Base-by-base conservation (phyloP, 768 basidiomycete genomes). In the Boletellus ananas region DNA sequence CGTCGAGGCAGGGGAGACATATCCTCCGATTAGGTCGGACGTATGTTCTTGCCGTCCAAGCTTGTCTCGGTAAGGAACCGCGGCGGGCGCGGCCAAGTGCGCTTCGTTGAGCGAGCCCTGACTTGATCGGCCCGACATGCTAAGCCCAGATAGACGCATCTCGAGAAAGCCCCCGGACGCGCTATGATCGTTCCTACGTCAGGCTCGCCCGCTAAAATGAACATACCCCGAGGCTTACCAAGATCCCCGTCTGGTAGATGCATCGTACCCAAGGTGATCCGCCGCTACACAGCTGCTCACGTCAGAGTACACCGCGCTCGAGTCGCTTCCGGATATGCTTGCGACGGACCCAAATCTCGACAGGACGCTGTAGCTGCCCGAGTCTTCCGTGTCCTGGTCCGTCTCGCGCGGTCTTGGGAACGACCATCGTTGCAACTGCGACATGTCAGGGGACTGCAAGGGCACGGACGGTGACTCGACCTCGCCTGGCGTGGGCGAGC, bases 271-370 rank as follows among this genome's bases (percentile, higher is more conserved):
- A 36, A 57, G 42, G 42, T 64, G 70, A 47, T 67, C 67, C 34
- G 54, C 62, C 11, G 59, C 65, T 41, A 61, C 65, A 57, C 67
- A 67, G 33, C 67, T 71, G 52, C 70, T 67, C 39, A 74, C 68
- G 5, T 80, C 77, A 8, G 79, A 73, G 43, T 70, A 79, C 54
- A 76, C 73, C 7, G 72, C 72, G 11, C 80, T 83, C 0, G 82
- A 71, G 11, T 84, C 81, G 60, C 81, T 83, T 21, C 80, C 80
- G 8, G 78, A 76, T 34, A 82, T 66, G 9, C 82, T 83, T 4
- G 77, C 76, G 50, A 84, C 76, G 3, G 83, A 85, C 4, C 80
- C 76, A 58, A 84, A 85, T 54, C 83, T 70, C 29, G 82, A 74
- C 8, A 74, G 31, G 4, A 31, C 70, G 35, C 72, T 74, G 52